Evolutionary conservation across 2,329 filamentous ascomycete species (phyloP), one percentile per base, ranked within the genome.

Genomic region (Neofusicoccum ribis): DNA sequence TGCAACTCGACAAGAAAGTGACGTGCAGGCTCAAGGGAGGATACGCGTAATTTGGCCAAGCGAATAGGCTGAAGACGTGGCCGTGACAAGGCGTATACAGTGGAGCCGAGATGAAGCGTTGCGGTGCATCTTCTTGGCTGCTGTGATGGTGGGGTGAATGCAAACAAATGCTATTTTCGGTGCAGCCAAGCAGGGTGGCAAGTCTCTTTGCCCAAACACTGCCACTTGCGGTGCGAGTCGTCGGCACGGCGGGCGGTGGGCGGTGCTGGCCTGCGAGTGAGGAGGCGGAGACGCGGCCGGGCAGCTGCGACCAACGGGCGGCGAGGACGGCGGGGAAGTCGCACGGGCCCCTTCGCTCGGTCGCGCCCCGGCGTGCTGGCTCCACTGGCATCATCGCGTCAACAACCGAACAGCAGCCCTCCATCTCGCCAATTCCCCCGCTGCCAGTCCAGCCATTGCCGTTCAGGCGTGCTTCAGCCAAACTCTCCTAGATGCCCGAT

Each of bases 401-500:
- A 60, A 60, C 56, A 60, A 36, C 56, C 50, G 50, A 36, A 39
- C 50, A 52, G 31, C 50, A 37, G 34, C 27, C 34, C 12, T 9
- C 27, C 50, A 20, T 20, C 34, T n/a, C 50, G 34, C 47, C 31
- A 17, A 44, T 39, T 12, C 23, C 54, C 20, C 14, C 41, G 23
- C 7, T 41, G 14, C 39, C 27, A 12, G 41, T 15, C 41, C 17
- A 23, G 23, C 37, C 56, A 60, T 60, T 60, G 56, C 56, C 56
- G 56, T n/a, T 47, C 56, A 47, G 41, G 56, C 56, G 43, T n/a
- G n/a, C 23, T 60, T n/a, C 56, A 27, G 14, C 27, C 20, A 59
- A 17, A n/a, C 15, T 7, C 12, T 59, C 41, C 61, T 49, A 54
- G n/a, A 69, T 69, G 68, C 66, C 68, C 60, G 64, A 68, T 65